Base-by-base conservation (phyloP, 108 stramenopile genomes). In the Stephanodiscus minutulus region DNA sequence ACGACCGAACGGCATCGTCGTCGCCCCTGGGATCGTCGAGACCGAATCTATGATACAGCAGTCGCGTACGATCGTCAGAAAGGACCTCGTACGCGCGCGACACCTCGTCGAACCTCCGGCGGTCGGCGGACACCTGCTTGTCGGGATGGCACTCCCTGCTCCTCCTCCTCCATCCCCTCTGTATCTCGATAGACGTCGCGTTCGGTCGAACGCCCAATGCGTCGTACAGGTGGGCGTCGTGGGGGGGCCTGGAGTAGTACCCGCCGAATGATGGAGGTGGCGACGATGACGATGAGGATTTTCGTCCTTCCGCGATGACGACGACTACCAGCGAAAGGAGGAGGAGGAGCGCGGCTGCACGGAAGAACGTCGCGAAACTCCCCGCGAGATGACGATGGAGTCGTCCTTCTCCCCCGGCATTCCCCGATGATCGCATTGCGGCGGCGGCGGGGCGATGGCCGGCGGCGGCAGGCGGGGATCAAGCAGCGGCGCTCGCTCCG, bases 71-170 rank as follows among this genome's bases (percentile, higher is more conserved):
- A 74, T 93, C 90, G 52, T 89, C 78, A 33, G 83, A 85, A 0
- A 93, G 66, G 43, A 93, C 79, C 76, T 91, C 85, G 68, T 93
- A 88, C 17, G 92, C 88, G 28, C 82, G 64, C 48, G 77, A 74
- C 5, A 93, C 56, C 47, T 72, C 59, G 70, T 73, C 39, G n/a
- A 93, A 64, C 37, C 62, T 27, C 11, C 25, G 72, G 10, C 63
- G 71, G 11, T 1, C 12, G 62, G 53, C 52, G 61, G 17, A 2
- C 31, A 18, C 52, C 31, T 27, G 43, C 68, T 93, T 94, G 71
- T 97, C 97, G n/a, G 97, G 97, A 79, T 97, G 97, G 52, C 64
- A 90, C 27, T 72, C 41, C 24, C 86, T 65, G 20, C 88, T 84
- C 50, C 87, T 54, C 24, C 49, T 79, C 11, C 90, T 81, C 61